These are phyloP conservation scores for Fusarium nelsonii DNA, from an alignment of 2,329 filamentous ascomycete species.

Conservation along the genomic window DNA sequence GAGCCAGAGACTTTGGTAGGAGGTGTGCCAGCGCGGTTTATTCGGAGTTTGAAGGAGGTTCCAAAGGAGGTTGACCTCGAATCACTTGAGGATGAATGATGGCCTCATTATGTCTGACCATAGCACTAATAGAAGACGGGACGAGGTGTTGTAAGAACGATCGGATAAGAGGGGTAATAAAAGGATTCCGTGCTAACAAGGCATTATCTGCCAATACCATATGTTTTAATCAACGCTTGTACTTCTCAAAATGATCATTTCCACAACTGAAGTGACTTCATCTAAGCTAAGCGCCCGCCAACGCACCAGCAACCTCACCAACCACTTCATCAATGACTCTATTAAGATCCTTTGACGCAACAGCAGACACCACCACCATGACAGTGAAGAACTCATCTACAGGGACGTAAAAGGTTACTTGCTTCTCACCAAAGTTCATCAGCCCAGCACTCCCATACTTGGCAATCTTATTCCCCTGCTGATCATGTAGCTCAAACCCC, in stretches of 20 bases:
- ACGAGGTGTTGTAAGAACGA: background rate
- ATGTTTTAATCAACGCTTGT: background rate
- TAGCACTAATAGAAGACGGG: rapidly evolving
- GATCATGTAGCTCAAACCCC: constrained; percentile 37
- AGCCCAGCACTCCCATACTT: constrained; percentile 38
- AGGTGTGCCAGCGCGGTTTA: constrained; percentile 21
- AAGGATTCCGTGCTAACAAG: background rate
- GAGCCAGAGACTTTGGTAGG: constrained; percentile 25
- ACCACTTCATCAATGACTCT: constrained; percentile 26
- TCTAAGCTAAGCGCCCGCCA: constrained; percentile 4
- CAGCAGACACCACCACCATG: constrained; percentile 40
- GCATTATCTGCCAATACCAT: background rate
- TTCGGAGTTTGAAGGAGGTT: constrained; percentile 12
- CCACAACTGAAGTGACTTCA: background rate
- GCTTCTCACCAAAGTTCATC: constrained; percentile 31
- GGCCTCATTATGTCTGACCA: background rate
- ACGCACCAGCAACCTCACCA: constrained; percentile 7
- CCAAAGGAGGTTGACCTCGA: background rate
- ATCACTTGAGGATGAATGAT: background rate
- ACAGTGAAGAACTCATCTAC: constrained; percentile 44
- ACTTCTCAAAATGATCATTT: background rate
- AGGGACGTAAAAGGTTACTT: constrained; percentile 34
- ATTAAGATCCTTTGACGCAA: constrained; percentile 25
- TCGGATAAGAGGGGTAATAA: background rate
- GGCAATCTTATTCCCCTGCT: constrained; percentile 32